Evolutionary conservation across 108 stramenopile species (phyloP), one percentile per base, ranked within the genome.

Genomic region (Aurantiochytrium sp.): DNA sequence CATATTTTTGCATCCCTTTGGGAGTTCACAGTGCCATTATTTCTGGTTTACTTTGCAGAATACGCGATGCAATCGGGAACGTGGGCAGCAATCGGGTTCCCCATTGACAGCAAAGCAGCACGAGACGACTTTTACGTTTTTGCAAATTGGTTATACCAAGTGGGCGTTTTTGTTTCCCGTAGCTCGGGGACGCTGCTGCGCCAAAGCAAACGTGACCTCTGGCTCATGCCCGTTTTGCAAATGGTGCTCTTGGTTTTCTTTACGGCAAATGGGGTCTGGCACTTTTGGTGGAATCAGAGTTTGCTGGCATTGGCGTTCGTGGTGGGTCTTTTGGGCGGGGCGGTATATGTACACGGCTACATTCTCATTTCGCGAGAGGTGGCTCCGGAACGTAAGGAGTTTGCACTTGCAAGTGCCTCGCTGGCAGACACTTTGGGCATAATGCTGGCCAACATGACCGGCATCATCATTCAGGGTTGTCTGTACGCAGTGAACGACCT

Each of bases 11-110:
- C 49, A 6, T 53, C 45, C 43, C 76, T 83, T 23, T 83, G 76
- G 76, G 23, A 53, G 51, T 83, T 53, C 51, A 83, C 76, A 3
- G 28, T 53, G 25, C 76, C 95, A 0, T 88, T 96, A 44, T 96
- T 96, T 88, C 72, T 91, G 28, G 96, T 96, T 4, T 96, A 96
- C 72, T 91, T 93, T 19, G 92, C 95, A 8, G 96, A 96, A 87
- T 96, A 96, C 89, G 83, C 91, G 1, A 87, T 93, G 14, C 94
- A 95, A 87, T 90, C 94, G 10, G 96, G 96, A 4, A 92, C 94
- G 10, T 96, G 96, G 96, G 93, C 94, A 4, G 90, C 95, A 25
- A 95, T 96, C 58, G 95, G 96, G 5, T 95, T 96, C 89, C 96
- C 96, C 5, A 92, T 95, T 4, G 87, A 87, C 16, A 73, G 90